Evolutionary conservation across 2,329 filamentous ascomycete genomes (phyloP).

Genomic region (Tolypocladium paradoxum): DNA sequence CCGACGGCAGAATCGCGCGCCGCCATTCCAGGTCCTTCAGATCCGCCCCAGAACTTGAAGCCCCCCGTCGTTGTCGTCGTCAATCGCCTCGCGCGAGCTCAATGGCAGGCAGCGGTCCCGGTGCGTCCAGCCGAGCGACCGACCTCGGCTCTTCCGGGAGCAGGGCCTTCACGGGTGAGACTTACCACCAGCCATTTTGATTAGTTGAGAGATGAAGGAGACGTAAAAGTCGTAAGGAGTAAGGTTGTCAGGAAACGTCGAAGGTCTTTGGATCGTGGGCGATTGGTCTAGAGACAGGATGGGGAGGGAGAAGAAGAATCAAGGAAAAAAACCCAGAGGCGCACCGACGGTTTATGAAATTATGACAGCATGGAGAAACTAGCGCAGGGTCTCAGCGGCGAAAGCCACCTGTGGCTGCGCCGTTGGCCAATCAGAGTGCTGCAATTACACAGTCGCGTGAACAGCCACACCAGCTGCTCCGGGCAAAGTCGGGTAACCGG

Average conservation of each 20-base stretch:
- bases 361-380: slow-evolving; percentile 29
- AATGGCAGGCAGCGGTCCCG: slow-evolving; percentile 9
- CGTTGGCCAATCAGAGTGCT: slow-evolving; percentile 24
- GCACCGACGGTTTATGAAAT: slow-evolving; percentile 22
- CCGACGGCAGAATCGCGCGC: background rate
- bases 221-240: slow-evolving; percentile 5
- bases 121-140: background rate
- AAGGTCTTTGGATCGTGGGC: slow-evolving; percentile 5
- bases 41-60: background rate
- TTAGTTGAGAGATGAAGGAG: slow-evolving; percentile 10
- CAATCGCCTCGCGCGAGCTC: slow-evolving; percentile 5
- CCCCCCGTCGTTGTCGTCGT: background rate
- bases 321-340: slow-evolving; percentile 14
- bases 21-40: background rate
- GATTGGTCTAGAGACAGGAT: slow-evolving; percentile 7
- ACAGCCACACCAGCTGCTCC: slow-evolving; percentile 11
- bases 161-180: slow-evolving; percentile 6
- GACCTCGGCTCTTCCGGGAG: background rate
- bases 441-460: slow-evolving; percentile 20
- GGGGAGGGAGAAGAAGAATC: slow-evolving; percentile 10
- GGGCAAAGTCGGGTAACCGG: slow-evolving; percentile 23
- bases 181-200: slow-evolving; percentile 37
- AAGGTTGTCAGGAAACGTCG: slow-evolving; percentile 3
- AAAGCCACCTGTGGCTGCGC: slow-evolving; percentile 23
- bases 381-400: slow-evolving; percentile 1